Conservation (phyloP, 306 rosid species). For the Trichosanthes truncata region DNA sequence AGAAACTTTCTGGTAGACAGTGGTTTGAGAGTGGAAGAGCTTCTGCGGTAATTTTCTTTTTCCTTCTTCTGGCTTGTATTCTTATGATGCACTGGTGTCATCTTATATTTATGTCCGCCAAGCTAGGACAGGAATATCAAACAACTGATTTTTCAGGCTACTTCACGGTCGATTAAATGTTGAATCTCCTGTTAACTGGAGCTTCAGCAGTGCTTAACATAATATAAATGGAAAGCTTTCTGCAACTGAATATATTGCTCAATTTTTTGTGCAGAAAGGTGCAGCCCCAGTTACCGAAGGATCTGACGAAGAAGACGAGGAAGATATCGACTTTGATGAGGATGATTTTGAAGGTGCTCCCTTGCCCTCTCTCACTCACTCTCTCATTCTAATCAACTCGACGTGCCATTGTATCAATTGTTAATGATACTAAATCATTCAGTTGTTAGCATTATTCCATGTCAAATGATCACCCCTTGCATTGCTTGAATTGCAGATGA, state of each 20-base stretch:
- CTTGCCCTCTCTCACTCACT: not conserved
- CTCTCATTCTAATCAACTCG: not conserved
- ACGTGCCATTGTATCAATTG: not conserved
- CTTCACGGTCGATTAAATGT: not conserved
- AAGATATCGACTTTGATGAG: conserved; percentile 77
- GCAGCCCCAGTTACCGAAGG: conserved; percentile 45
- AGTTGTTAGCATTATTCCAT: not conserved
- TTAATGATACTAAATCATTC: not conserved
- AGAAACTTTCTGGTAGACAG: conserved; percentile 86
- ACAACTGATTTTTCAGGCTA: not conserved
- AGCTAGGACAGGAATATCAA: not conserved
- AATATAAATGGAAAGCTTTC: not conserved
- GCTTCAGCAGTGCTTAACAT: not conserved
- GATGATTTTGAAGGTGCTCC: conserved; percentile 83
- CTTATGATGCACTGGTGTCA: not conserved
- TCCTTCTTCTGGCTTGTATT: not conserved
- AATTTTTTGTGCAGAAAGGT: conserved; percentile 47
- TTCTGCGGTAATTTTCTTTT: conserved; percentile 29
- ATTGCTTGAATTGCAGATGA: conserved; percentile 44
- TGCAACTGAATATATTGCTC: not conserved
- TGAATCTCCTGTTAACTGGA: not conserved
- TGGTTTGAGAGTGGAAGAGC: conserved; percentile 97
- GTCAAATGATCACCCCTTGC: not conserved
- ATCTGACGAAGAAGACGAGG: conserved; percentile 68
- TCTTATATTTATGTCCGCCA: not conserved